These are phyloP conservation scores for Plasmodium berghei DNA, from an alignment of 169 alveolate genomes.

Conservation along the genomic window DNA sequence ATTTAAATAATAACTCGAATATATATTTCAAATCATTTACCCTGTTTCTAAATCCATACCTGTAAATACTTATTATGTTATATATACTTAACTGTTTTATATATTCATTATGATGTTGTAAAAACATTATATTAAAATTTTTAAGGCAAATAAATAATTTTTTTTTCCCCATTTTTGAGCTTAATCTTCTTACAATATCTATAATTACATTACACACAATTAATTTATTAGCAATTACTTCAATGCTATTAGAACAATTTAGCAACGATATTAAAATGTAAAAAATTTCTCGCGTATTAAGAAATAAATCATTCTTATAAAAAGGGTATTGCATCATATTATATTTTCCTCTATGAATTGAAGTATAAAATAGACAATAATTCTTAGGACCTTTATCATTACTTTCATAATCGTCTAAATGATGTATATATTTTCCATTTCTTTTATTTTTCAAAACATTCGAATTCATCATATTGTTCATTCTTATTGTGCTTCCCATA, in stretches of 20 bases:
- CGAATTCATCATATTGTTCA: no score
- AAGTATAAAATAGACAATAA: constrained; percentile 37
- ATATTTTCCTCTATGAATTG: constrained; percentile 3
- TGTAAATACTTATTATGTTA: constrained; percentile 31
- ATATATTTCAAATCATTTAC: constrained; percentile 4
- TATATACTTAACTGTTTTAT: constrained; percentile 37
- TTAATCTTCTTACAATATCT: constrained; percentile 23
- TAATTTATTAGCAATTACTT: constrained; percentile 8
- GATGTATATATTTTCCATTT: constrained; percentile 15
- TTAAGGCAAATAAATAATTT: constrained; percentile 9
- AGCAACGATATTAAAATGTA: constrained; percentile 13
- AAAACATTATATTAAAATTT: constrained; percentile 4
- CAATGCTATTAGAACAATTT: background rate
- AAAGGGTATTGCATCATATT: constrained; percentile 13
- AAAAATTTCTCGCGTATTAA: constrained; percentile 14
- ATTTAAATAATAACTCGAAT: background rate
- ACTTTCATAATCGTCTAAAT: constrained; percentile 19
- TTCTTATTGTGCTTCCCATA: no score
- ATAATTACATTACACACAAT: constrained; percentile 18
- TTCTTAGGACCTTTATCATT: background rate
- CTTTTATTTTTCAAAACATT: no score
- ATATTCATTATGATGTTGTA: constrained; percentile 2
- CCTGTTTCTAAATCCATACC: background rate
- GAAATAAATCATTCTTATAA: constrained; percentile 27
- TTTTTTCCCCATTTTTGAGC: background rate